Evolutionary conservation across 192 early-diverging fungal species (phyloP), one percentile per base, ranked within the genome.

Genomic region (Podila epigama): DNA sequence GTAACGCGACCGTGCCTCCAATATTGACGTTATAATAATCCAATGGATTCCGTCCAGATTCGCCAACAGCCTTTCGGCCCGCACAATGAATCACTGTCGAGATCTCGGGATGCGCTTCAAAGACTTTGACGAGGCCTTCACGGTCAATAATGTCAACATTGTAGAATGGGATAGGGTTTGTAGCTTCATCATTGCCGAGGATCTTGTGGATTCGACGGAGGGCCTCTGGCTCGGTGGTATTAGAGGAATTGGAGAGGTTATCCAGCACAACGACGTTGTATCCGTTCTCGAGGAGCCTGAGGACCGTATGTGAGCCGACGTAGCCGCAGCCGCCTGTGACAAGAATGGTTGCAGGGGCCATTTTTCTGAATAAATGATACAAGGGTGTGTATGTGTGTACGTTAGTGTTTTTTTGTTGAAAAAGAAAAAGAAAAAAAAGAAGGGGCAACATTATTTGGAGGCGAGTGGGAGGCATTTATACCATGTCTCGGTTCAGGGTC

Each of bases 21-120:
- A 98, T 85, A 72, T 98, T 98, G 86, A 96, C 96, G 71, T 93
- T 89, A 82, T 95, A 98, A 83, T 98, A 98, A 22, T 85, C 80
- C 18, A 98, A 82, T 16, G 96, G 96, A 62, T 91, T 89, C 28
- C 77, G 67, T 39, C 88, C 88, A 0, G 89, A 92, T 69, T 96
- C 92, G 8, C 92, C 93, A 5, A 98, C 95, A 6, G 90, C 93
- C 80, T 95, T 98, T 51, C 90, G 88, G 7, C 94, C 95, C 1
- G 92, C 91, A 68, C 96, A 94, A 83, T 97, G 95, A 79, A 95
- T 80, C 28, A 93, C 89, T 35, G 88, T 82, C 64, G 72, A 79
- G 66, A 92, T 85, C 32, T 82, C 70, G 5, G 40, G 64, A 81
- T 96, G 89, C 60, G 86, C n/a, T 29, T 70, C 28, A 68, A 98